Base-by-base conservation (phyloP, 2,329 filamentous ascomycete genomes). In the Saccharata proteae region DNA sequence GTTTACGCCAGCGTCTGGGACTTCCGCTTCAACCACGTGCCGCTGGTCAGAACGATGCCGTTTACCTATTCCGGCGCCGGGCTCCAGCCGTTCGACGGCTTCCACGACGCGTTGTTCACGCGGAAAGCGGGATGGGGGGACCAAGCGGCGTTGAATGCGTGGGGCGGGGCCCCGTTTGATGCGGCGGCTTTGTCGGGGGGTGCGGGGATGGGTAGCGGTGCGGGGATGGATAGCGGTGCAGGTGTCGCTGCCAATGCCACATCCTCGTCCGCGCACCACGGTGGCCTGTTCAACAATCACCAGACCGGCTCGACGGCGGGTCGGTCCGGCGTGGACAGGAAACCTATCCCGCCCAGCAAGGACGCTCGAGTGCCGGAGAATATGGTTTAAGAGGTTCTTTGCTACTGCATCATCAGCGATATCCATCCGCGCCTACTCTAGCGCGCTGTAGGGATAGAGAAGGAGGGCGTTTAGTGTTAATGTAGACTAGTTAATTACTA, bases 1-100 rank as follows among this genome's bases (percentile, higher is more conserved):
- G 65, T 70, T 3, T 82, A 78, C 42, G 74, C 74, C 1, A 59
- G 67, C 6, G 60, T 80, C 30, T 81, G 75, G 69, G 74, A 83
- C 49, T 80, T 73, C 64, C 59, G 76, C 8, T 75, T 62, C 52
- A 71, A 71, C 47, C 76, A 80, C 46, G 67, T 80, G 18, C 75
- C 76, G 2, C 62, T 83, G 4, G 67, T 71, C 41, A 65, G 74
- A 13, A 59, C 64, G 24, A 55, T 63, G 13, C 61, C 72, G 0
- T 77, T 74, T 44, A 52, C 58, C 14, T 74, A 72, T 38, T 8
- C 20, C 20, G 59, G 57, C 41, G 47, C 46, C 9, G 52, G 54
- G 2, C 44, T 51, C 13, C 47, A 45, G 26, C 51, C 54, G 3
- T 55, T 53, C 30, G 52, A 58, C 26, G 57, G 58, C 22, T 63